Conservation (phyloP, 345 rosid species). For the Linum usitatissimum region DNA sequence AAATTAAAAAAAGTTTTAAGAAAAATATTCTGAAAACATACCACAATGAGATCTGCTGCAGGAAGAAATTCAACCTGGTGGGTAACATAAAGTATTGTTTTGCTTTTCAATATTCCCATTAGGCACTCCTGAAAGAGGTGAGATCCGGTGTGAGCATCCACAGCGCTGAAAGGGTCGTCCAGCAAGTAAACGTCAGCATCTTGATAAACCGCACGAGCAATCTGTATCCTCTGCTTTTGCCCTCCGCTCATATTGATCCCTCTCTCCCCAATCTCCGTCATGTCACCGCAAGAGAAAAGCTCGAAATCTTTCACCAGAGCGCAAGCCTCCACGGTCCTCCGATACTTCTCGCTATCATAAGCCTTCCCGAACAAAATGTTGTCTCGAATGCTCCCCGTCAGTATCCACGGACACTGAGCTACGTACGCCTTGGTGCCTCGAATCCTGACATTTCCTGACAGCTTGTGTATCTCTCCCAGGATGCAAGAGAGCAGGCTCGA, state of each 20-base stretch:
- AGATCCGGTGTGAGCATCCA: constrained; percentile 92
- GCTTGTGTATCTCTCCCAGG: constrained; percentile 70
- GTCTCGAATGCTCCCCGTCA: constrained; percentile 69
- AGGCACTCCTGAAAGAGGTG: constrained; percentile 87
- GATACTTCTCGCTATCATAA: constrained; percentile 42
- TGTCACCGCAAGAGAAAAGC: constrained; percentile 63
- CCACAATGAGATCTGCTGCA: constrained; percentile 86
- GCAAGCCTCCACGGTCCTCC: constrained; percentile 60
- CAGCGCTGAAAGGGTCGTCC: constrained; percentile 95
- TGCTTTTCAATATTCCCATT: constrained; percentile 68
- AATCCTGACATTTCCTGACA: constrained; percentile 54
- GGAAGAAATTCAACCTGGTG: constrained; percentile 99
- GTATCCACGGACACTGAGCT: constrained; percentile 87
- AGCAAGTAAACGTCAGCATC: constrained; percentile 83
- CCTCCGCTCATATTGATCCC: constrained; percentile 99
- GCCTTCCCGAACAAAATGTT: constrained; percentile 75
- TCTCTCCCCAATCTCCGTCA: constrained; percentile 91
- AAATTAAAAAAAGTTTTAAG: too few species aligned
- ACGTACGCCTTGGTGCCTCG: constrained; percentile 82
- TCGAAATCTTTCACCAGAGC: constrained; percentile 72
- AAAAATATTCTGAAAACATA: constrained; percentile 17
- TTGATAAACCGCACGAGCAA: constrained; percentile 87
- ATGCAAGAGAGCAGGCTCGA: constrained; percentile 73
- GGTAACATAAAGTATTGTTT: constrained; percentile 72
- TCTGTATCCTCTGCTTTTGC: constrained; percentile 89